phyloP scores from a whole-genome alignment of 306 rosid species.

The Quillaja saponaria region DNA sequence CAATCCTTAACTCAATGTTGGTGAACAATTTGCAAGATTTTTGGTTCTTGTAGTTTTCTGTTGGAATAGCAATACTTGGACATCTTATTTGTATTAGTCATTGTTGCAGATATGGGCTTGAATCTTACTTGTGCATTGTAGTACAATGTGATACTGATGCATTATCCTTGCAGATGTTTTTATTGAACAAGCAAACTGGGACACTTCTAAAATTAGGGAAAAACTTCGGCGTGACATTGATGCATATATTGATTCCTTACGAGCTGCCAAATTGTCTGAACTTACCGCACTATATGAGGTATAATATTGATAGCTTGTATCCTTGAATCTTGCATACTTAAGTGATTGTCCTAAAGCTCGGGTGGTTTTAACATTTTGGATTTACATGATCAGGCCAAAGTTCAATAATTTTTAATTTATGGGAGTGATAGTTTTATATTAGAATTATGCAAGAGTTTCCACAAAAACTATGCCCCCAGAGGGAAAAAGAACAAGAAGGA shows the following conservation, averaged over 20 bases:
- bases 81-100: neutral
- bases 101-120: neutral
- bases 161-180: slow-evolving; percentile 66
- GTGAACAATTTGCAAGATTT: slow-evolving; percentile 18
- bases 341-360: slow-evolving; percentile 15
- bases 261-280: slow-evolving; percentile 78
- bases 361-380: slow-evolving; percentile 16
- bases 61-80: slow-evolving; percentile 22
- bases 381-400: slow-evolving; percentile 9
- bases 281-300: slow-evolving; percentile 74
- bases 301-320: slow-evolving; percentile 19
- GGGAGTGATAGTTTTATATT: slow-evolving; percentile 7
- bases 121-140: slow-evolving; percentile 13
- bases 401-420: slow-evolving; percentile 14
- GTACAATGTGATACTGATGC: slow-evolving; percentile 32
- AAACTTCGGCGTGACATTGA: slow-evolving; percentile 88
- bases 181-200: slow-evolving; percentile 80
- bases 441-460: slow-evolving; percentile 15
- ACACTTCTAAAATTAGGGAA: slow-evolving; percentile 75
- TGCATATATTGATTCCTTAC: slow-evolving; percentile 66
- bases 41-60: slow-evolving; percentile 19
- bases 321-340: slow-evolving; percentile 13
- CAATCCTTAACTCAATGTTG: slow-evolving; percentile 12
- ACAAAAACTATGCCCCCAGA: neutral
- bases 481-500: too few species aligned